Conservation (phyloP, 1,139 yeast genomes). For the Sugiyamaella xylanicola region DNA sequence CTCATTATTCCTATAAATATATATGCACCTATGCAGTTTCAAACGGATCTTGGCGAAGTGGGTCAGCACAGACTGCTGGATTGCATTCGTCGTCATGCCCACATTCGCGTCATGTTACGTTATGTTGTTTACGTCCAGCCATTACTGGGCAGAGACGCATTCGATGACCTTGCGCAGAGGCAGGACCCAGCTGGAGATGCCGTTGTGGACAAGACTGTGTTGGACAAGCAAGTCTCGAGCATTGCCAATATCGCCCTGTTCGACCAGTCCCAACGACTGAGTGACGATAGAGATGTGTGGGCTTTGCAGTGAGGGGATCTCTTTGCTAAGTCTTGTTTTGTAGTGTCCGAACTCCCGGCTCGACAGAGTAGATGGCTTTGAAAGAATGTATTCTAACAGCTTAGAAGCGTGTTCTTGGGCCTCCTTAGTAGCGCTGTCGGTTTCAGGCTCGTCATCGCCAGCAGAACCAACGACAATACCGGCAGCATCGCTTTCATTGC, state of each 20-base stretch:
- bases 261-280: slow-evolving; percentile 27
- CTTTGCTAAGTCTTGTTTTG: slow-evolving; percentile 40
- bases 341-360: slow-evolving; percentile 47
- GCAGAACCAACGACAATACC: not conserved
- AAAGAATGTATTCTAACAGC: slow-evolving; percentile 29
- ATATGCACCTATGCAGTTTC: no score
- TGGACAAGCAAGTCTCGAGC: slow-evolving; percentile 44
- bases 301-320: slow-evolving; percentile 31
- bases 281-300: slow-evolving; percentile 34
- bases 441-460: not conserved
- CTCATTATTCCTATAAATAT: slow-evolving; percentile 2
- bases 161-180: slow-evolving; percentile 57
- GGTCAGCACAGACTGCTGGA: no score
- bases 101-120: no score
- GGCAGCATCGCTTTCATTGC: not conserved
- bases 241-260: slow-evolving; percentile 19
- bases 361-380: slow-evolving; percentile 36
- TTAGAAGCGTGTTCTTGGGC: slow-evolving; percentile 31
- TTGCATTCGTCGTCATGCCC: no score
- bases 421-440: slow-evolving; percentile 6
- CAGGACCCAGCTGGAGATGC: slow-evolving; percentile 58
- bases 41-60: no score
- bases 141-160: slow-evolving; percentile 8
- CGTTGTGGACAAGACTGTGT: slow-evolving; percentile 55
- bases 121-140: no score